Conservation (phyloP, 106 monocot genomes). For the Hemerocallis citrina region DNA sequence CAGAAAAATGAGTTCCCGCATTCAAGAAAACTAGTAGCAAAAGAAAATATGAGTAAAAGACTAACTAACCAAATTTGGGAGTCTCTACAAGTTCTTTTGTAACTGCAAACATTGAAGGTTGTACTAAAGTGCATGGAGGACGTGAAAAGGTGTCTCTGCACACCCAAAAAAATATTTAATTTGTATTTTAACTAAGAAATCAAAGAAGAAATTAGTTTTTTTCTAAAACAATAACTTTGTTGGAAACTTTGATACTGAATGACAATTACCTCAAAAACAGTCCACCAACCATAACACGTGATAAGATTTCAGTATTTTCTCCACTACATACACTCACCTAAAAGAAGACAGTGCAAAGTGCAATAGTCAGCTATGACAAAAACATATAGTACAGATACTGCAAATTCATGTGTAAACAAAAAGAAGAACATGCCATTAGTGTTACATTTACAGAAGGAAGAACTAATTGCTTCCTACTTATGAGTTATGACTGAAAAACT, state of each 20-base stretch:
- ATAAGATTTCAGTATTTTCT: constrained; percentile 48
- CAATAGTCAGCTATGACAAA: background rate
- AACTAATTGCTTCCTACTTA: constrained; percentile 2
- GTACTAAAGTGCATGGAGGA: constrained; percentile 87
- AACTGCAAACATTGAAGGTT: constrained; percentile 60
- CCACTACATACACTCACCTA: constrained; percentile 89
- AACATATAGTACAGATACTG: background rate
- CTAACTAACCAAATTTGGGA: constrained; percentile 75
- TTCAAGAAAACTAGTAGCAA: constrained; percentile 6
- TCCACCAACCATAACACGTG: constrained; percentile 79
- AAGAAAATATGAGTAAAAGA: constrained; percentile 3
- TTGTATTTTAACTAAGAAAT: too few species aligned
- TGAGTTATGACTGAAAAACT: too few species aligned
- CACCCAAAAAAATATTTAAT: too few species aligned
- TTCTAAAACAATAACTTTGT: background rate
- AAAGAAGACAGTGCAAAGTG: constrained; percentile 3
- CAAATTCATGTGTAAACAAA: background rate
- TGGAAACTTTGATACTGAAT: background rate
- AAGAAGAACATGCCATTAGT: background rate
- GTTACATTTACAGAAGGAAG: constrained; percentile 2
- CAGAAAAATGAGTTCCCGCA: too few species aligned
- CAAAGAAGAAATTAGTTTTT: too few species aligned
- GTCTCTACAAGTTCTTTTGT: constrained; percentile 27
- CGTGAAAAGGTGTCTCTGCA: constrained; percentile 86
- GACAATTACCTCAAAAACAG: constrained; percentile 78